phyloP scores from a whole-genome alignment of 148 eudicot genomes.

The Silene conica region DNA sequence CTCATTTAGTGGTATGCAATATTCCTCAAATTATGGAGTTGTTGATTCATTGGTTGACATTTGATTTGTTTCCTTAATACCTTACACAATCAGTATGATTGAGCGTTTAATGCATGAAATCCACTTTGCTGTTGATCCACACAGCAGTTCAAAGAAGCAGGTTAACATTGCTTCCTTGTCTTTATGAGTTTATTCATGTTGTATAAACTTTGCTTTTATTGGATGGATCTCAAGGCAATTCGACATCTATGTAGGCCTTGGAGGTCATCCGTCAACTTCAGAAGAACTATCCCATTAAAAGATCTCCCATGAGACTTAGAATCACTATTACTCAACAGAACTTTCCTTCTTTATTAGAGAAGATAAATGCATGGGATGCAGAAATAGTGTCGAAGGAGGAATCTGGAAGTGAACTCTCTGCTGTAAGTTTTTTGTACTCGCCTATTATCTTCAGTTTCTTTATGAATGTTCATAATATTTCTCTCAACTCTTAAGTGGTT shows the following conservation, averaged over 20 bases:
- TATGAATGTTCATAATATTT: neutral
- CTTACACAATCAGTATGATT: slow-evolving; percentile 97
- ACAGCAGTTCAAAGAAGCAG: slow-evolving; percentile 93
- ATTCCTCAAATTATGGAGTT: too few species aligned
- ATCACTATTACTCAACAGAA: slow-evolving; percentile 46
- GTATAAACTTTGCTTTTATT: neutral
- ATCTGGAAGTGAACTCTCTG: slow-evolving; percentile 60
- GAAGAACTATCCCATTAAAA: slow-evolving; percentile 74
- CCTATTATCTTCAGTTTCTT: neutral
- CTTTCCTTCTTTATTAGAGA: slow-evolving; percentile 49
- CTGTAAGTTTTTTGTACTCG: slow-evolving; percentile 43
- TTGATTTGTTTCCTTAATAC: too few species aligned
- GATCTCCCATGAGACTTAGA: slow-evolving; percentile 83
- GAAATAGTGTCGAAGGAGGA: slow-evolving; percentile 60
- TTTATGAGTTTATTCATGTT: neutral
- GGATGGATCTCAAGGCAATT: slow-evolving; percentile 1
- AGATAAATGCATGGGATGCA: slow-evolving; percentile 60
- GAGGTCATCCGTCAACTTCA: slow-evolving; percentile 92
- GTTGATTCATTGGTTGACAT: too few species aligned
- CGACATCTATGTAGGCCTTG: slow-evolving; percentile 51
- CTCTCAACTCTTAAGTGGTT: neutral
- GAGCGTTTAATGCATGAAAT: slow-evolving; percentile 97
- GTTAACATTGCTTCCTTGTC: slow-evolving; percentile 25
- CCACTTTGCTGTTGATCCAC: slow-evolving; percentile 95
- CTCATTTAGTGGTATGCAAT: too few species aligned